Base-by-base conservation (phyloP, 2,329 filamentous ascomycete species). In the Neofusicoccum sp. region DNA sequence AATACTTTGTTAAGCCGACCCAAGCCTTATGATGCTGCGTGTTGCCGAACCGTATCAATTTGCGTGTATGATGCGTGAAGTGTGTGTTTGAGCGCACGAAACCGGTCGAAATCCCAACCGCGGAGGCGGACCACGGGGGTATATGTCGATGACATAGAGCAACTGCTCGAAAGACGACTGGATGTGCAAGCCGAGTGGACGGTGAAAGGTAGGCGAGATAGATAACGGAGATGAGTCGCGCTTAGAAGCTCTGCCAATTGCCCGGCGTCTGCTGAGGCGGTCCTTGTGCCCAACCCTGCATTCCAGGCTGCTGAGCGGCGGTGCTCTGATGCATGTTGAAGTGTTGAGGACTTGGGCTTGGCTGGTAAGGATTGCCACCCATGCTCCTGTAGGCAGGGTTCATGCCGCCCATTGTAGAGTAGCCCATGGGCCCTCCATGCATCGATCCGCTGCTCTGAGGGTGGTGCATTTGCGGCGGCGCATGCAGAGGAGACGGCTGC, bases 241-340 rank as follows among this genome's bases (percentile, higher is more conserved):
- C 22, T 66, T 69, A 69, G 64, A 67, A 71, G 39, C 67, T 65
- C 62, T 73, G 71, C 76, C 78, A 79, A 63, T 77, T 76, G 68
- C 77, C 73, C 69, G 77, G 78, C 44, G 72, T 70, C 64, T 75
- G 75, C 50, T 69, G 69, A 47, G 70, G 68, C 43, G 69, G 70
- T n/a, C 74, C 75, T 54, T 79, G 77, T 64, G 80, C 75, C 81
- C 81, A 83, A 45, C 80, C 79, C 66, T 81, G 80, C 81, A 83
- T 83, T 43, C 79, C 78, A n/a, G 80, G 78, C 67, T 83, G 81
- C 66, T 79, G 79, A 36, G 74, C 74, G 49, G 76, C 73, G 33
- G 70, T 73, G 39, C 73, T 79, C 62, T 78, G 77, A 49, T 78
- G 76, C 71, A 81, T 78, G 22, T 47, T 47, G 48, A 58, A 59